These are phyloP conservation scores for Acmispon strigosus DNA, from an alignment of 306 rosid genomes.

Conservation along the genomic window DNA sequence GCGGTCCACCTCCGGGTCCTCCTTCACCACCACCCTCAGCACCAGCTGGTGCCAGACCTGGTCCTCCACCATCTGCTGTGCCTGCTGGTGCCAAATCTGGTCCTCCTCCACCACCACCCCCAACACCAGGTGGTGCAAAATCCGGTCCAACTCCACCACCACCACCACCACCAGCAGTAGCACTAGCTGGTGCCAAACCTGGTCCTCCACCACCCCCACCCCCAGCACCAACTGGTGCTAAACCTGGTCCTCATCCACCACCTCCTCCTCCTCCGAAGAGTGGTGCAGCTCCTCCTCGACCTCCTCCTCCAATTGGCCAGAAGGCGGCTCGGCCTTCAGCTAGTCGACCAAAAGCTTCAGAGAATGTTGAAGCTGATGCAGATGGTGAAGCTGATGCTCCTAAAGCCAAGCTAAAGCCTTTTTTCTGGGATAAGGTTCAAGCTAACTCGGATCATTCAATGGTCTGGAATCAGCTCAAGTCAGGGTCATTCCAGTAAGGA, in stretches of 20 bases:
- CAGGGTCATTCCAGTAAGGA: constrained; percentile 98
- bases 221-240: constrained; percentile 28
- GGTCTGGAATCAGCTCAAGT: constrained; percentile 96
- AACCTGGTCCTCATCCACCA: constrained; percentile 44
- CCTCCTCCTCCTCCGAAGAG: constrained; percentile 40
- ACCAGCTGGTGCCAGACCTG: constrained; percentile 7
- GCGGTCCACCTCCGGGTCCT: background rate
- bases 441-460: constrained; percentile 89
- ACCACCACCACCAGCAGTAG: constrained; percentile 47
- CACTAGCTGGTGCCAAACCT: constrained; percentile 28
- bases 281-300: constrained; percentile 49
- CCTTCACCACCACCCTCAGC: constrained; percentile 11
- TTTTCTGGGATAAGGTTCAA: constrained; percentile 97
- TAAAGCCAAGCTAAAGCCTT: constrained; percentile 89
- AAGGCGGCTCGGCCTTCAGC: constrained; percentile 40
- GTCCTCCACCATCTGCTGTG: constrained; percentile 30
- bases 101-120: constrained; percentile 34
- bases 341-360: constrained; percentile 10
- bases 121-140: constrained; percentile 21
- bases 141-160: constrained; percentile 43
- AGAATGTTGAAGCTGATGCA: constrained; percentile 30
- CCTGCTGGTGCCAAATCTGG: constrained; percentile 11
- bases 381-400: constrained; percentile 49
- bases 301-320: constrained; percentile 52
- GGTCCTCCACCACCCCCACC: constrained; percentile 44